phyloP scores from a whole-genome alignment of 768 basidiomycete genomes.

The Leccinum obscurum region DNA sequence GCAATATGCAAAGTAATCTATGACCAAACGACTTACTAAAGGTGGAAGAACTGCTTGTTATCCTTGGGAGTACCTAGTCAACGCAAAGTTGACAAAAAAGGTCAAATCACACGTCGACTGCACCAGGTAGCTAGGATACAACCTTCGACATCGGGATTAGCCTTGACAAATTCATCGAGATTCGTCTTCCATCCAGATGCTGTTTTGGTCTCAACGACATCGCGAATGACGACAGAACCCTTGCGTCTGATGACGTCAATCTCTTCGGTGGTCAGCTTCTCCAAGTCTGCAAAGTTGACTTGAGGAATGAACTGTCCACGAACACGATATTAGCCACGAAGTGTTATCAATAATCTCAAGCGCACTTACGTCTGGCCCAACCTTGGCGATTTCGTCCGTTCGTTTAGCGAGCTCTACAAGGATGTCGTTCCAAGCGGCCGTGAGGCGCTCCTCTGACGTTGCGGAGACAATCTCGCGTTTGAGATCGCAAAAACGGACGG shows the following conservation, averaged over 20 bases:
- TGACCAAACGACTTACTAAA: slow-evolving; percentile 50
- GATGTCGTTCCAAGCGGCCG: slow-evolving; percentile 58
- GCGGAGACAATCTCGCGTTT: slow-evolving; percentile 56
- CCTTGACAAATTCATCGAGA: slow-evolving; percentile 54
- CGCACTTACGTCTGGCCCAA: slow-evolving; percentile 49
- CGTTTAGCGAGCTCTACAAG: slow-evolving; percentile 48
- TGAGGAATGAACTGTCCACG: slow-evolving; percentile 56
- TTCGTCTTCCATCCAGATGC: slow-evolving; percentile 59
- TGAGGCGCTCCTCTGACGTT: slow-evolving; percentile 49
- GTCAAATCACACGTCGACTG: neutral
- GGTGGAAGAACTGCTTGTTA: slow-evolving; percentile 73
- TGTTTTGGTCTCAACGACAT: slow-evolving; percentile 57
- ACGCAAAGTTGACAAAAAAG: neutral
- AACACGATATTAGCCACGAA: neutral
- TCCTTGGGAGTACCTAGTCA: slow-evolving; percentile 48
- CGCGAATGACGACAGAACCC: slow-evolving; percentile 61
- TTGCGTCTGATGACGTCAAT: slow-evolving; percentile 50
- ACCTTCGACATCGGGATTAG: slow-evolving; percentile 60
- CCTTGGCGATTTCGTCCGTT: slow-evolving; percentile 44
- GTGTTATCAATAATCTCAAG: neutral
- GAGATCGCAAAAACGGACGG: slow-evolving; percentile 51
- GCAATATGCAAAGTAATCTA: neutral
- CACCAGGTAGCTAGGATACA: neutral
- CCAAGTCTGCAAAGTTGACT: slow-evolving; percentile 56
- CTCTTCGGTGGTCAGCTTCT: slow-evolving; percentile 44